Conservation (phyloP, 2,329 filamentous ascomycete species). For the Exophiala aquamarina region DNA sequence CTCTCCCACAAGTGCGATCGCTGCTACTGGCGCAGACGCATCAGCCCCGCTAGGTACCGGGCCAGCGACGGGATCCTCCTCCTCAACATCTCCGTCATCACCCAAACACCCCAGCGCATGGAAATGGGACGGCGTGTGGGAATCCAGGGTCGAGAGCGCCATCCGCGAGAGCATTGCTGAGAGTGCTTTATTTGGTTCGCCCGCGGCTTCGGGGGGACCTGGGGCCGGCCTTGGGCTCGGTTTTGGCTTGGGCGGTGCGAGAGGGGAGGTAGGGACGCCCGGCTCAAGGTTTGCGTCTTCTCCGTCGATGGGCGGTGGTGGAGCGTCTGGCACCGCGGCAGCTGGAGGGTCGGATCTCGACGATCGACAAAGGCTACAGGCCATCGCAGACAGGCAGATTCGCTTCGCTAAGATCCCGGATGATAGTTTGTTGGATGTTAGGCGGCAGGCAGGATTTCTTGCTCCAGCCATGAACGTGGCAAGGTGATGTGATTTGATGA, state of each 20-base stretch:
- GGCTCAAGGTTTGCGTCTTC: too few relatives aligned
- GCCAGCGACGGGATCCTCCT: conserved; percentile 5
- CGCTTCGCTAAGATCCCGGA: conserved; percentile 66
- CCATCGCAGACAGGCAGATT: conserved; percentile 48
- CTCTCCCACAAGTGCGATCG: neutral
- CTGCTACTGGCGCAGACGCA: neutral
- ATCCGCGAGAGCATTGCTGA: conserved; percentile 78
- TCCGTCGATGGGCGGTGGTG: conserved; percentile 69
- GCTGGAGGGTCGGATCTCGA: conserved; percentile 4
- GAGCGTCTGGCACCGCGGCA: conserved; percentile 54
- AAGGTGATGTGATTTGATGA: too few relatives aligned
- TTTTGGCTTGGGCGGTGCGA: conserved; percentile 38
- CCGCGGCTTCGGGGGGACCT: conserved; percentile 35
- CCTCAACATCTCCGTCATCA: conserved; percentile 15
- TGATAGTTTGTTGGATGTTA: conserved; percentile 56
- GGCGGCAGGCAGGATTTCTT: conserved; percentile 1
- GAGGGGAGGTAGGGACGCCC: conserved; percentile 34
- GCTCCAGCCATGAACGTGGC: neutral
- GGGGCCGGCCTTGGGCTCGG: neutral
- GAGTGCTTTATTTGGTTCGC: conserved; percentile 68
- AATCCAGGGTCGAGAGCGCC: conserved; percentile 78
- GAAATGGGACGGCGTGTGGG: conserved; percentile 99
- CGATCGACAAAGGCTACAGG: conserved; percentile 11
- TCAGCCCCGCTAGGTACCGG: too few relatives aligned
- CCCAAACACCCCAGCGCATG: conserved; percentile 70